These are phyloP conservation scores for Globisporangium radiosum DNA, from an alignment of 352 stramenopile species.

Conservation along the genomic window DNA sequence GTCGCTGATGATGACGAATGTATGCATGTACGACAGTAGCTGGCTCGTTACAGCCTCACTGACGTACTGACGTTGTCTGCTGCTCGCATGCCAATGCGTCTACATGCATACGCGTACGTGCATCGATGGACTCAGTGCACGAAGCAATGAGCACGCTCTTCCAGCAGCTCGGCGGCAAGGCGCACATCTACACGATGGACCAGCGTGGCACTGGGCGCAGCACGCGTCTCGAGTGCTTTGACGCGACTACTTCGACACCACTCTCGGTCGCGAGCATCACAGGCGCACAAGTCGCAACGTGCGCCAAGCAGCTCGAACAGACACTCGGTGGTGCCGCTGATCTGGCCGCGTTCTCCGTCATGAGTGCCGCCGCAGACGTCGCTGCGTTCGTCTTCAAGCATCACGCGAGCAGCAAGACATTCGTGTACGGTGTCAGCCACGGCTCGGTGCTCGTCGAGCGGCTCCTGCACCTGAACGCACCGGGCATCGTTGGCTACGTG, in stretches of 20 bases:
- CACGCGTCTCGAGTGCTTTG: slow-evolving; percentile 24
- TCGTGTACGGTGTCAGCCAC: no score
- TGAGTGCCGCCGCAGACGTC: no score
- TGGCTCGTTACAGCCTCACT: background rate
- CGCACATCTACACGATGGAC: slow-evolving; percentile 48
- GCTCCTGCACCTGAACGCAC: no score
- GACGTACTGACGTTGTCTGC: background rate
- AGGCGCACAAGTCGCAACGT: slow-evolving; percentile 20
- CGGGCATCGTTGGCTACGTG: no score
- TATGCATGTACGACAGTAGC: no score
- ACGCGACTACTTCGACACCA: slow-evolving; percentile 21
- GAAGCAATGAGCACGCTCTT: slow-evolving; percentile 30
- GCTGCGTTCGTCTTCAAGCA: no score
- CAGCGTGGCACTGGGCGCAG: slow-evolving; percentile 37
- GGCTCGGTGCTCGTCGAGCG: no score
- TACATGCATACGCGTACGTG: background rate
- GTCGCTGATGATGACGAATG: no score
- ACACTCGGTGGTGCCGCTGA: slow-evolving; percentile 9
- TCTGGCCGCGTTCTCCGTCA: no score
- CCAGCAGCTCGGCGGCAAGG: slow-evolving; percentile 17
- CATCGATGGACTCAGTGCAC: slow-evolving; percentile 24
- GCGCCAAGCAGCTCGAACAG: slow-evolving; percentile 19
- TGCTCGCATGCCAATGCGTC: no score
- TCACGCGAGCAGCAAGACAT: no score
- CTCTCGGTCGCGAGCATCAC: slow-evolving; percentile 1